A percentile compares a stretch with the other conserved stretches of the same genome.
These are phyloP conservation scores for Talaromyces liani DNA, from an alignment of 495 filamentous ascomycete genomes.

Conservation along the genomic window DNA sequence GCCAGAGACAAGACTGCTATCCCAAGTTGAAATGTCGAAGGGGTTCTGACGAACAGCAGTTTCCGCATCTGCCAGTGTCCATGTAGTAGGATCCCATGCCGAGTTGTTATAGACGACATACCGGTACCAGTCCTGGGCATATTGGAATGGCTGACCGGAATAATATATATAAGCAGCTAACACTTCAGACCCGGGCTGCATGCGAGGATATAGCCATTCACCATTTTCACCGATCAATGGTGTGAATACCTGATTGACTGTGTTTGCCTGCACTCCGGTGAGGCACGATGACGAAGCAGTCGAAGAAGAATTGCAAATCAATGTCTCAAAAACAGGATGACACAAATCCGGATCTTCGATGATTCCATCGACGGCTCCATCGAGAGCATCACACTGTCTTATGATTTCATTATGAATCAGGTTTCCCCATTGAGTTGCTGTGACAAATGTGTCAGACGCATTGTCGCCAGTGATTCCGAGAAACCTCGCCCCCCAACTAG, in stretches of 20 bases:
- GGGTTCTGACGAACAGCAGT: slow-evolving; percentile 34
- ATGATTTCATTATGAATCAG: slow-evolving; percentile 49
- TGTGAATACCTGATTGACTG: slow-evolving; percentile 45
- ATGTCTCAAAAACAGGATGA: slow-evolving; percentile 39
- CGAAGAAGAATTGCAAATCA: slow-evolving; percentile 41
- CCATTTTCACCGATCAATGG: slow-evolving; percentile 44
- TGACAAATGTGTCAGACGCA: slow-evolving; percentile 35
- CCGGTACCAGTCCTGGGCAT: slow-evolving; percentile 39
- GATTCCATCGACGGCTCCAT: slow-evolving; percentile 58
- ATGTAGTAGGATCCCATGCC: slow-evolving; percentile 35
- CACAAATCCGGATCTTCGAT: slow-evolving; percentile 56
- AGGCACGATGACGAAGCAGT: slow-evolving; percentile 41
- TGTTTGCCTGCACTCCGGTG: slow-evolving; percentile 46
- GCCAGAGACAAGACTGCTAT: slow-evolving; percentile 23
- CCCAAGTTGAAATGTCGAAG: slow-evolving; percentile 17
- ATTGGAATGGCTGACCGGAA: slow-evolving; percentile 30
- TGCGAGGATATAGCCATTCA: slow-evolving; percentile 47
- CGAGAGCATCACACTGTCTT: slow-evolving; percentile 57
- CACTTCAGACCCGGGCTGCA: slow-evolving; percentile 38
- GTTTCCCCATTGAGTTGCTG: slow-evolving; percentile 28
- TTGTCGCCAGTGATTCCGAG: slow-evolving; percentile 25
- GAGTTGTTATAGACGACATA: slow-evolving; percentile 50
- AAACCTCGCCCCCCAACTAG: slow-evolving; percentile 28
- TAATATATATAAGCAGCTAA: slow-evolving; percentile 24
- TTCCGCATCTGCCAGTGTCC: slow-evolving; percentile 32